Conservation (phyloP, 2,329 filamentous ascomycete genomes). For the Pestalotiopsis sp. region DNA sequence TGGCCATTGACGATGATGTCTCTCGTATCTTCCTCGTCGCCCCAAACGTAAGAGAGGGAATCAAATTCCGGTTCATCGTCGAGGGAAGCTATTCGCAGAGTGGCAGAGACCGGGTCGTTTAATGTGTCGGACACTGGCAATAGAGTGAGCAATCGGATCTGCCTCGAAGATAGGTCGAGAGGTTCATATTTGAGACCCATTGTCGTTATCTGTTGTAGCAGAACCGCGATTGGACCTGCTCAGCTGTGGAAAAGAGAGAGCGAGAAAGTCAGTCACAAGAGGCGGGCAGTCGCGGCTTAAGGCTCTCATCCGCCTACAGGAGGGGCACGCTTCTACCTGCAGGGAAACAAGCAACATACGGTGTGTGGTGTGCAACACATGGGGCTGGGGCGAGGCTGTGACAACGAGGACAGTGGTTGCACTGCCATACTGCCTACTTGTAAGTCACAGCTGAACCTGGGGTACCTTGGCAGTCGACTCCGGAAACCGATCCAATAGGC, state of each 20-base stretch:
- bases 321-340: too few species aligned
- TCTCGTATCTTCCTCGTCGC: neutral
- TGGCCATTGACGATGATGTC: neutral
- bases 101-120: neutral
- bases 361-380: neutral
- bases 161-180: neutral
- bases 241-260: neutral
- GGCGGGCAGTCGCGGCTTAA: neutral
- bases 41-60: neutral
- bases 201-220: neutral
- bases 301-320: neutral
- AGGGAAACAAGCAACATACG: neutral
- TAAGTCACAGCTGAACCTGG: neutral
- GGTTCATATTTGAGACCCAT: neutral
- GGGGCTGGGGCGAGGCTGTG: neutral
- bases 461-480: neutral
- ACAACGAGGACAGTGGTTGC: neutral
- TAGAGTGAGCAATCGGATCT: neutral
- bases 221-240: neutral
- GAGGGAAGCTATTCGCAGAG: neutral
- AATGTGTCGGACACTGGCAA: neutral
- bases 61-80: neutral
- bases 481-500: neutral
- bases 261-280: neutral
- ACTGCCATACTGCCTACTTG: neutral